Evolutionary conservation across 306 rosid species (phyloP).

Genomic region (Argentina anserina): DNA sequence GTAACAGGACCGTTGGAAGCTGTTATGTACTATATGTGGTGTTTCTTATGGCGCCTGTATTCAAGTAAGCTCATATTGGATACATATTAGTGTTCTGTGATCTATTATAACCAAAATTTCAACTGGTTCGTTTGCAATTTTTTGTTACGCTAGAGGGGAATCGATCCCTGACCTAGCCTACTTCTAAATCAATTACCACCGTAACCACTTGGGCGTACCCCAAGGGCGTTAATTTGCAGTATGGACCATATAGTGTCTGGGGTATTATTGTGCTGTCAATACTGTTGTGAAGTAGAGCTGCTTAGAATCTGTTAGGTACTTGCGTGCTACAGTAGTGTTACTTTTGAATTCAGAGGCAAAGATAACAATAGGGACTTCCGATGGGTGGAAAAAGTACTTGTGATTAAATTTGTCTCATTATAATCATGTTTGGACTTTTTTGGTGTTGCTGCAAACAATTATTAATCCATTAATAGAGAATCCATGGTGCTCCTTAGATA

Average conservation of each 20-base stretch:
- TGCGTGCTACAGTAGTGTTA: neutral
- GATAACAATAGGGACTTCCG: too few species aligned
- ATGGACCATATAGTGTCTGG: neutral
- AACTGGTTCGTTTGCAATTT: neutral
- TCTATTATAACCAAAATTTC: neutral
- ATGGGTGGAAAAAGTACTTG: neutral
- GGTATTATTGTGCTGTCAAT: too few species aligned
- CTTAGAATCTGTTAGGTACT: neutral
- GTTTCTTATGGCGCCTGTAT: conserved; percentile 98
- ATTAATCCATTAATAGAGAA: neutral
- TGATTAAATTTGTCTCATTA: neutral
- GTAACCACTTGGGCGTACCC: neutral
- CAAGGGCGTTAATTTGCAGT: neutral
- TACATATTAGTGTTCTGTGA: conserved; percentile 16
- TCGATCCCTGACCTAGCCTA: neutral
- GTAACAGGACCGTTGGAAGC: conserved; percentile 97
- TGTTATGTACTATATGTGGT: conserved; percentile 90
- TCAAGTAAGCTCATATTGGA: conserved; percentile 59
- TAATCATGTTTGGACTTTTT: neutral
- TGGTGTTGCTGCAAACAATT: neutral
- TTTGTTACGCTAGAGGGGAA: neutral
- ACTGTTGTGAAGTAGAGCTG: neutral
- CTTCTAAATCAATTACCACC: neutral
- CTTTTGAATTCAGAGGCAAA: neutral
- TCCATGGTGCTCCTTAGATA: neutral